Evolutionary conservation across 2,329 filamentous ascomycete genomes (phyloP), one percentile per base, ranked within the genome.

Genomic region (Ophiocordyceps camponoti-leonardi): DNA sequence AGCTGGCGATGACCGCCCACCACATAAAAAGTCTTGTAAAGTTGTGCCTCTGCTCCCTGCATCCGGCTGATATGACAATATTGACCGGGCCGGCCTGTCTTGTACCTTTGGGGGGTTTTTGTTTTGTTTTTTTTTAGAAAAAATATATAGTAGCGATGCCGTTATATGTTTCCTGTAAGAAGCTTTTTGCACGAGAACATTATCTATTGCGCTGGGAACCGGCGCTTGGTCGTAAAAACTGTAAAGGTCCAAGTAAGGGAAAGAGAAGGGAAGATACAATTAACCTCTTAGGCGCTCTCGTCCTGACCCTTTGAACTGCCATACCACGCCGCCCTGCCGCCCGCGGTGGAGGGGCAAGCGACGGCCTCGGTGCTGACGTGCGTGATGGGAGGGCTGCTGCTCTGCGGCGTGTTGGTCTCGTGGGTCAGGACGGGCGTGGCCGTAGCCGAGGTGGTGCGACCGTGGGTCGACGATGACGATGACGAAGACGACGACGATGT

Each of bases 391-490:
- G 79, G 68, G 48, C 73, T 78, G 57, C 68, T 79, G 58, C 75
- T 83, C 53, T 79, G 76, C 2, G 79, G 79, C 50, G 77, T 83
- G 56, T 83, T 83, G 37, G 75, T 75, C 53, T 81, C 80, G 52
- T 73, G 80, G 2, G 79, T 83, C 45, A 85, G 69, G 20, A 71
- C 70, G 1, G 82, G 83, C 1, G 80, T 82, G 10, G 79, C 75
- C 0, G 73, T 71, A 11, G 69, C 67, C 45, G 78, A 71, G 62
- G 64, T 61, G 55, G 65, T 61, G 52, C 73, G 63, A 47, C 68
- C 62, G 49, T 68, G 61, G 23, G 23, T 5, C 23, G 23, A 26
- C 23, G 23, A 26, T 8, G 23, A 26, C 23, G 23, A 26, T 8
- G 23, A 26, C 23, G 5, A 4, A 4, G 23, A 4, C 23, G 23